These are phyloP conservation scores for Aurinia saxatilis DNA, from an alignment of 345 rosid species.

Conservation along the genomic window DNA sequence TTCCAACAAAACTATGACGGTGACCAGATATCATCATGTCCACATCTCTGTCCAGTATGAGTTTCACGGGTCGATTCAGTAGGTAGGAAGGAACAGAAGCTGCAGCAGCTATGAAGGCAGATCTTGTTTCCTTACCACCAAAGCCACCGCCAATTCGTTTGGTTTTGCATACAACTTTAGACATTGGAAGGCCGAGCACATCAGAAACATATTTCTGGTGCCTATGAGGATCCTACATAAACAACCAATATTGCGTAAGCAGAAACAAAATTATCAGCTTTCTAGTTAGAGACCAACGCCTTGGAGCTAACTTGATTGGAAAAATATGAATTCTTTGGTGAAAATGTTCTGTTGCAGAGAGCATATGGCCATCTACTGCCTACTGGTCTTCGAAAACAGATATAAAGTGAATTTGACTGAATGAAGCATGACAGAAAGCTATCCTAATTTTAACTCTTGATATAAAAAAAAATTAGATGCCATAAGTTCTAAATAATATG, in stretches of 20 bases:
- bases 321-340: too few species aligned
- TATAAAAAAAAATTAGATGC: neutral
- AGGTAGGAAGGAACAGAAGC: conserved; percentile 83
- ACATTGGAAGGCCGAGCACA: conserved; percentile 92
- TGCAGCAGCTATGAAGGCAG: conserved; percentile 76
- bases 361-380: neutral
- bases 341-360: neutral
- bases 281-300: too few species aligned
- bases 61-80: conserved; percentile 73
- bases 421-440: neutral
- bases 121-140: conserved; percentile 98
- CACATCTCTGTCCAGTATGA: conserved; percentile 77
- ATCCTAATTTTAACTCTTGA: neutral
- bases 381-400: neutral
- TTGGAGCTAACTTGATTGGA: too few species aligned
- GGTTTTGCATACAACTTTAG: conserved; percentile 88
- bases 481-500: neutral
- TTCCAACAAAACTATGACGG: conserved; percentile 94
- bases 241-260: neutral
- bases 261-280: neutral
- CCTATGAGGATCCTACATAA: conserved; percentile 84
- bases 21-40: conserved; percentile 96
- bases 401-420: neutral
- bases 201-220: conserved; percentile 81
- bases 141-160: conserved; percentile 96